phyloP scores from a whole-genome alignment of 805 yeast species.

The Candida quercuum region DNA sequence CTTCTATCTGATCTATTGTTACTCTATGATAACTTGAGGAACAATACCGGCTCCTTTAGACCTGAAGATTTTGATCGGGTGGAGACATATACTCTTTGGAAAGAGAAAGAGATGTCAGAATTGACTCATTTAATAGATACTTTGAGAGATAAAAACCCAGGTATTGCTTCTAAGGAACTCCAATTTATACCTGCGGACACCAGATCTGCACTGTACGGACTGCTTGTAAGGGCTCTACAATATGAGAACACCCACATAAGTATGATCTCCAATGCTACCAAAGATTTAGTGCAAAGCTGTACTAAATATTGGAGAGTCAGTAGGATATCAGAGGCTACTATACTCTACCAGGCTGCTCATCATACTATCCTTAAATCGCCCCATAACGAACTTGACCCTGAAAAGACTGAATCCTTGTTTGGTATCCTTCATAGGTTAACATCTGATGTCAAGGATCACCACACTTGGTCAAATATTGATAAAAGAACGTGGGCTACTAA shows the following conservation, averaged over 20 bases:
- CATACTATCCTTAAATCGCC: conserved; percentile 24
- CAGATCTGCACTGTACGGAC: conserved; percentile 32
- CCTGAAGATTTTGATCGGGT: conserved; percentile 31
- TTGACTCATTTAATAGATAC: too few species aligned
- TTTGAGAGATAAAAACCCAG: too few species aligned
- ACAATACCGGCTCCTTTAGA: conserved; percentile 25
- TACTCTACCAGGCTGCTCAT: conserved; percentile 47
- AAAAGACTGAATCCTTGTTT: conserved; percentile 29
- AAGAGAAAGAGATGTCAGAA: conserved; percentile 27
- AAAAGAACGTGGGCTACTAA: conserved; percentile 45
- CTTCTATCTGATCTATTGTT: conserved; percentile 27
- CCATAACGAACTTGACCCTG: conserved; percentile 26
- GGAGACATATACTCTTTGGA: conserved; percentile 36
- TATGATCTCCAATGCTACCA: conserved; percentile 37
- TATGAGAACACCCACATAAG: conserved; percentile 25
- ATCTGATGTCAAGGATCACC: conserved; percentile 21
- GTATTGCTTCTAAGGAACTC: neutral
- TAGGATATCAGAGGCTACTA: conserved; percentile 40
- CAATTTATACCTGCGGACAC: conserved; percentile 37
- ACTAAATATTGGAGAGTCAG: conserved; percentile 57
- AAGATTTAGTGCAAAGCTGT: conserved; percentile 38
- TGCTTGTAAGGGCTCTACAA: conserved; percentile 39
- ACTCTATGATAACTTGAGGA: conserved; percentile 8
- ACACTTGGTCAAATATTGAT: conserved; percentile 39
- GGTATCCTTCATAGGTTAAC: conserved; percentile 23